Conservation (phyloP, 2,329 filamentous ascomycete species). For the Rhinocladiella similis region DNA sequence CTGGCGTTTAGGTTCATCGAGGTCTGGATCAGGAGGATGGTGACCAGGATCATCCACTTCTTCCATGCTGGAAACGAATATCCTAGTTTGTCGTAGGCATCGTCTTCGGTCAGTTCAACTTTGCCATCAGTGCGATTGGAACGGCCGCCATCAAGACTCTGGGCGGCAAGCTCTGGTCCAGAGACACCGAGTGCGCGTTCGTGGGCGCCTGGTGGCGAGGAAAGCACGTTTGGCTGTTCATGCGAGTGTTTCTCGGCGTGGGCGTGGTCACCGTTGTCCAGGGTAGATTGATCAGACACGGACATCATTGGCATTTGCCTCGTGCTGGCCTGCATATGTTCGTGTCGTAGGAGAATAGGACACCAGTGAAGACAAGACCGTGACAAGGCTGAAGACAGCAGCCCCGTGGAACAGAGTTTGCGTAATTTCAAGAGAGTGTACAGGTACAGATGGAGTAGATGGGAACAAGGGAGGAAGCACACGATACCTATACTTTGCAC, state of each 20-base stretch:
- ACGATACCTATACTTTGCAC: too few species aligned
- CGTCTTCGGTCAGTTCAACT: constrained; percentile 49
- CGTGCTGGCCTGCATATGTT: too few species aligned
- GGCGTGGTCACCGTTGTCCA: not conserved
- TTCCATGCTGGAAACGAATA: constrained; percentile 52
- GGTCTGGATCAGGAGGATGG: constrained; percentile 70
- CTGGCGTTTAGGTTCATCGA: constrained; percentile 79
- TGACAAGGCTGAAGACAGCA: too few species aligned
- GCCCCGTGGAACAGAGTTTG: too few species aligned
- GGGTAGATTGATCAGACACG: constrained; percentile 12
- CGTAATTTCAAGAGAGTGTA: too few species aligned
- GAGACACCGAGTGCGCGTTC: constrained; percentile 13
- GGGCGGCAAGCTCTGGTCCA: constrained; percentile 19
- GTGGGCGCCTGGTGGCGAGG: too few species aligned
- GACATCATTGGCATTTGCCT: constrained; percentile 3
- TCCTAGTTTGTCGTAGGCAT: constrained; percentile 66
- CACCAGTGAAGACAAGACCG: too few species aligned
- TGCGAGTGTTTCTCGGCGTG: not conserved
- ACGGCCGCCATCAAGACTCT: constrained; percentile 17
- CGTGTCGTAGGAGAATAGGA: too few species aligned
- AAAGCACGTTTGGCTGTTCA: too few species aligned
- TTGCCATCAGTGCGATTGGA: constrained; percentile 32
- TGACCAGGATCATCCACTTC: constrained; percentile 35
- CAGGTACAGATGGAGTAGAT: too few species aligned
- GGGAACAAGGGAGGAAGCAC: too few species aligned